Evolutionary conservation across 2,329 filamentous ascomycete genomes (phyloP).

Genomic region (Colletotrichum lindemuthianum): DNA sequence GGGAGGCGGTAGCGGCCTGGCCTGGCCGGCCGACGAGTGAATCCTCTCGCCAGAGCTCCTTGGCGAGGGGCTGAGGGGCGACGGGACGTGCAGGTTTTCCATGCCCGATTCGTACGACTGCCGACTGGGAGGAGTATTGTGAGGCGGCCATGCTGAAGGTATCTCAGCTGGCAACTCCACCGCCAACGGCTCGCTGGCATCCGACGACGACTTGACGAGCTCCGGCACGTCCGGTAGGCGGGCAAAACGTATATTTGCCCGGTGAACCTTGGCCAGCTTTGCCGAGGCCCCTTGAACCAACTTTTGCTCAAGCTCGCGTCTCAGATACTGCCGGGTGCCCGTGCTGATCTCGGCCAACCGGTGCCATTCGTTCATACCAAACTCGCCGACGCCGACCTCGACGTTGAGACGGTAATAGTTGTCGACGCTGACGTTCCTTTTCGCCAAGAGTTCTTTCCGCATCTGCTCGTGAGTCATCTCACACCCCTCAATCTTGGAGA

Average conservation of each 20-base stretch:
- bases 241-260: constrained; percentile 76
- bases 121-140: constrained; percentile 52
- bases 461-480: constrained; percentile 90
- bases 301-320: constrained; percentile 76
- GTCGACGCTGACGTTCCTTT: constrained; percentile 83
- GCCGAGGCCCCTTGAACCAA: constrained; percentile 81
- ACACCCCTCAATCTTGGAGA: constrained; percentile 94
- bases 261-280: constrained; percentile 85
- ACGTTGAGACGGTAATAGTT: constrained; percentile 98
- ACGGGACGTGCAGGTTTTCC: constrained; percentile 58
- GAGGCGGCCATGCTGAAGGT: constrained; percentile 50
- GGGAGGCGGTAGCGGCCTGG: constrained; percentile 44
- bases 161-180: constrained; percentile 69
- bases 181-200: constrained; percentile 59
- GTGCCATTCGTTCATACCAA: constrained; percentile 99
- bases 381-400: constrained; percentile 94
- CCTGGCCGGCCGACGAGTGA: constrained; percentile 44
- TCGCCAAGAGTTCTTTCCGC: constrained; percentile 79
- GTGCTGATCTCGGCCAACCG: constrained; percentile 95
- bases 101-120: constrained; percentile 67
- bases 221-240: constrained; percentile 55
- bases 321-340: constrained; percentile 85
- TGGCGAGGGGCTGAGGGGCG: constrained; percentile 52
- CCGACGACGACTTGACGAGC: constrained; percentile 52
- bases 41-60: constrained; percentile 61